Percentiles rank a stretch among this genome's conserved stretches.
Evolutionary conservation across 306 rosid genomes (phyloP).

Genomic region (Cajanus cajan): DNA sequence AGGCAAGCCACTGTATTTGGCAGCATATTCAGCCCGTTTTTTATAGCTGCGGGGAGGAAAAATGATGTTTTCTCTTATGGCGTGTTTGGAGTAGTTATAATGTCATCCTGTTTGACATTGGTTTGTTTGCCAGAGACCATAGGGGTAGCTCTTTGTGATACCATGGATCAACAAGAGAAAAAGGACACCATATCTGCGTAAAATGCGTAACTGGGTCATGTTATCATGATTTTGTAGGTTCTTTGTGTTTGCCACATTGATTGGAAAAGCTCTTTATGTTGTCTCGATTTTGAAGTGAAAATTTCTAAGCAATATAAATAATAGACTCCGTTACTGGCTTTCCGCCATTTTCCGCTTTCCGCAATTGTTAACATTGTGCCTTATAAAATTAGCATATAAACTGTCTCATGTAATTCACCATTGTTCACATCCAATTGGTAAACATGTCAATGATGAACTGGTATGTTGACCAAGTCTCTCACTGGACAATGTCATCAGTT

Average conservation of each 20-base stretch:
- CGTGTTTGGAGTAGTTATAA: conserved; percentile 25
- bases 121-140: conserved; percentile 36
- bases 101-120: conserved; percentile 3
- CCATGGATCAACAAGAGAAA: conserved; percentile 41
- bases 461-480: neutral
- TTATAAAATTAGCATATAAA: too few species aligned
- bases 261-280: neutral
- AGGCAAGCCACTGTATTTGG: conserved; percentile 41
- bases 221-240: neutral
- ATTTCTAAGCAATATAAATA: neutral
- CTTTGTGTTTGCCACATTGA: neutral
- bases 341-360: too few species aligned
- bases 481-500: neutral
- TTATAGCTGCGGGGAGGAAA: conserved; percentile 38
- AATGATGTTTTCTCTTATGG: conserved; percentile 34
- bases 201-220: neutral
- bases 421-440: too few species aligned
- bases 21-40: conserved; percentile 28
- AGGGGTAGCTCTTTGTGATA: conserved; percentile 34
- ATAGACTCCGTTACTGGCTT: neutral
- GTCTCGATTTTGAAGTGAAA: conserved; percentile 8
- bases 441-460: too few species aligned
- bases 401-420: too few species aligned
- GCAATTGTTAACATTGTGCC: too few species aligned
- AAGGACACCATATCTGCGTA: neutral